Evolutionary conservation across 192 early-diverging fungal species (phyloP).

Genomic region (Oehlia diaphana): DNA sequence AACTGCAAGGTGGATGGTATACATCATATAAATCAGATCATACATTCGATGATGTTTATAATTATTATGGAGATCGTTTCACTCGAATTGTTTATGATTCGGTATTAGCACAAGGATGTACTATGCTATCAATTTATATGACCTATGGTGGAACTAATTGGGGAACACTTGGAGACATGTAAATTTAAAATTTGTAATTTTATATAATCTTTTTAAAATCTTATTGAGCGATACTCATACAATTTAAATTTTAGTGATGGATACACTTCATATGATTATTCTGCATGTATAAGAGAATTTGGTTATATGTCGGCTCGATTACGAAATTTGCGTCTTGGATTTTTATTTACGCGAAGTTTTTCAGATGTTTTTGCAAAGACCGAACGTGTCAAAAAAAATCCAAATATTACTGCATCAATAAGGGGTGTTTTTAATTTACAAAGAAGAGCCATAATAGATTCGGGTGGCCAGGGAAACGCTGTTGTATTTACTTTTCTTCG

Average conservation of each 20-base stretch:
- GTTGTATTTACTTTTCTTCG: constrained; percentile 60
- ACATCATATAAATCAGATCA: constrained; percentile 65
- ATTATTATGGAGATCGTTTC: constrained; percentile 70
- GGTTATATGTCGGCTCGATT: constrained; percentile 64
- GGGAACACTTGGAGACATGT: constrained; percentile 70
- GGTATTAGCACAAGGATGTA: constrained; percentile 63
- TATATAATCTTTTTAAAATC: neutral
- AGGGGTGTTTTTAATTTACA: constrained; percentile 50
- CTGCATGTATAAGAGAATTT: constrained; percentile 72
- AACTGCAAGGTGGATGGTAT: constrained; percentile 82
- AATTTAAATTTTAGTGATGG: constrained; percentile 54
- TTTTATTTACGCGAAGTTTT: constrained; percentile 64
- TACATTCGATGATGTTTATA: constrained; percentile 67
- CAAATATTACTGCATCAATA: constrained; percentile 38
- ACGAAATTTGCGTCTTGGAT: constrained; percentile 56
- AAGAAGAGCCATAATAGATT: constrained; percentile 31
- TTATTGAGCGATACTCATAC: constrained; percentile 1
- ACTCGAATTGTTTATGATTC: constrained; percentile 64
- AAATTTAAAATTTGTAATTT: constrained; percentile 34
- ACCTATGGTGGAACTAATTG: constrained; percentile 80
- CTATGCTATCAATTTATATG: constrained; percentile 69
- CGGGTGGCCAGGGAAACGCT: constrained; percentile 24
- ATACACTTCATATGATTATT: constrained; percentile 78
- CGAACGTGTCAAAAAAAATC: constrained; percentile 35
- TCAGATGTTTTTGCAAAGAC: constrained; percentile 52